A percentile compares a stretch with the other conserved stretches of the same genome.
These are phyloP conservation scores for Dactylonectria macrodidyma DNA, from an alignment of 2,329 filamentous ascomycete genomes.

Conservation along the genomic window DNA sequence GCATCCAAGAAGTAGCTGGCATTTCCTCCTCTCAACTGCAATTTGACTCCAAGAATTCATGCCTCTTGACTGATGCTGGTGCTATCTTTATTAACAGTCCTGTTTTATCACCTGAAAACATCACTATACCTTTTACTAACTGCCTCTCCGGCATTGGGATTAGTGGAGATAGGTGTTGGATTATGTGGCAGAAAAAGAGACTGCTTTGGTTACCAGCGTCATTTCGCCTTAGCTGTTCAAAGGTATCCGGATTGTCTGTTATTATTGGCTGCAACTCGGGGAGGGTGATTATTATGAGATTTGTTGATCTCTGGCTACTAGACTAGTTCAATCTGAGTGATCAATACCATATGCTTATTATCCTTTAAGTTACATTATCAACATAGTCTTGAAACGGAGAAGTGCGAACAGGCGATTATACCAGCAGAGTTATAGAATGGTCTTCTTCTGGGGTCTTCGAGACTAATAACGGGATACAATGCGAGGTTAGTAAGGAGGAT, in stretches of 20 bases:
- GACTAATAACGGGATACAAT: rapidly evolving
- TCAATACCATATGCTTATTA: not conserved
- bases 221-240: not conserved
- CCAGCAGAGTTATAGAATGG: rapidly evolving
- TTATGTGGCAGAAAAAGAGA: conserved; percentile 5
- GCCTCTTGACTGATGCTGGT: not conserved
- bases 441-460: too few relatives aligned
- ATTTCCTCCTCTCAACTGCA: too few relatives aligned
- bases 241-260: not conserved
- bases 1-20: too few relatives aligned
- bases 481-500: too few relatives aligned
- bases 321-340: not conserved
- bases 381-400: not conserved
- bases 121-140: conserved; percentile 3
- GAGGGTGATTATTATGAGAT: conserved; percentile 4
- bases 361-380: not conserved
- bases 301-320: not conserved
- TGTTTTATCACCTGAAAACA: not conserved
- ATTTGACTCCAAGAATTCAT: not conserved
- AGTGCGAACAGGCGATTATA: too few relatives aligned
- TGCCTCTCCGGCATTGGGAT: conserved; percentile 5
- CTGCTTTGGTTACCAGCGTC: conserved; percentile 13
- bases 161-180: conserved; percentile 6
- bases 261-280: conserved; percentile 10
- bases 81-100: not conserved